These are phyloP conservation scores for Fusarium beomiforme DNA, from an alignment of 2,329 filamentous ascomycete genomes.

Conservation along the genomic window DNA sequence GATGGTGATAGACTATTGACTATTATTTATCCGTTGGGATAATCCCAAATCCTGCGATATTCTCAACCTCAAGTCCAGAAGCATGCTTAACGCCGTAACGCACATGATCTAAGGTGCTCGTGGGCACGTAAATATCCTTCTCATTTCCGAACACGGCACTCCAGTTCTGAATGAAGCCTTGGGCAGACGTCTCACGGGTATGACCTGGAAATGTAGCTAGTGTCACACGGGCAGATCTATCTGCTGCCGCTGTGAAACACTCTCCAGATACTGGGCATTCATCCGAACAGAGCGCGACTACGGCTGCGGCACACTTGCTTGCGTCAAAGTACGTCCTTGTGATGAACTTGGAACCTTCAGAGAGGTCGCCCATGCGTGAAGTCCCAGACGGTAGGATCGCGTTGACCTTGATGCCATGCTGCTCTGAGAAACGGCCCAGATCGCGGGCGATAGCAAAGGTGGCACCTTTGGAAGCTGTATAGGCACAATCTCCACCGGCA, in stretches of 20 bases:
- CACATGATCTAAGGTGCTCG: slow-evolving; percentile 28
- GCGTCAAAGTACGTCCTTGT: slow-evolving; percentile 29
- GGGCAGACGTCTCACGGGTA: slow-evolving; percentile 6
- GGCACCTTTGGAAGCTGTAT: slow-evolving; percentile 23
- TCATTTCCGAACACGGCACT: slow-evolving; percentile 21
- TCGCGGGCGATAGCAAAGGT: slow-evolving; percentile 16
- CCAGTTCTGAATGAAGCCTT: slow-evolving; percentile 28
- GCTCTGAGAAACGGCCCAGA: slow-evolving; percentile 13
- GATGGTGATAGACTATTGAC: too few relatives aligned
- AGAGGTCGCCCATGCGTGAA: slow-evolving; percentile 36
- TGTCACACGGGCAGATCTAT: slow-evolving; percentile 24
- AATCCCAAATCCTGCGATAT: too few relatives aligned
- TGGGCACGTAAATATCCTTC: slow-evolving; percentile 30
- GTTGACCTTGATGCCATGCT: slow-evolving; percentile 33
- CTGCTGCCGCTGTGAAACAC: slow-evolving; percentile 18
- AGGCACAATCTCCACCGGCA: slow-evolving; percentile 27
- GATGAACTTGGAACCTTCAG: slow-evolving; percentile 22
- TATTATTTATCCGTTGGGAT: too few relatives aligned
- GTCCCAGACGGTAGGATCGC: slow-evolving; percentile 26
- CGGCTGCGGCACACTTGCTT: slow-evolving; percentile 7
- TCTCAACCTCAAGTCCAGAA: slow-evolving; percentile 11
- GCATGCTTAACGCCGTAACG: slow-evolving; percentile 17
- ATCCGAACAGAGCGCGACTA: slow-evolving; percentile 24
- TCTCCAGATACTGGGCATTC: slow-evolving; percentile 35
- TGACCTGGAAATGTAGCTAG: slow-evolving; percentile 33